Conservation (phyloP, 2,329 filamentous ascomycete species). For the Keithomyces neogunnii region DNA sequence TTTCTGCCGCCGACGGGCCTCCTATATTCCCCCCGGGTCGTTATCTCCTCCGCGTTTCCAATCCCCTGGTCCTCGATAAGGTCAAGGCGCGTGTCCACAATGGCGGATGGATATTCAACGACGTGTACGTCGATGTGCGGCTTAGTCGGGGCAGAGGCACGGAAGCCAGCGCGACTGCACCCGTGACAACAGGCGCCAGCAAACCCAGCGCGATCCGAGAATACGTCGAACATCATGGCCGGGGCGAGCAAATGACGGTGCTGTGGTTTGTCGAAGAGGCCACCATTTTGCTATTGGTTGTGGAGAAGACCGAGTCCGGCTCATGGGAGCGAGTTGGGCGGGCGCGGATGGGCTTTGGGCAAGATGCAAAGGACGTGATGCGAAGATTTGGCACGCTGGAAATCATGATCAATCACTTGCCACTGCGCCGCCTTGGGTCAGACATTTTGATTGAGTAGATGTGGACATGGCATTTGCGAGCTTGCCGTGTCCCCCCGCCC, state of each 20-base stretch:
- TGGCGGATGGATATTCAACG: conserved; percentile 26
- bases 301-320: conserved; percentile 16
- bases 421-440: conserved; percentile 22
- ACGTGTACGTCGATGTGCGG: conserved; percentile 23
- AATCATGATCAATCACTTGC: conserved; percentile 22
- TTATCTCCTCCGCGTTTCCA: conserved; percentile 22
- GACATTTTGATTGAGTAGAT: conserved; percentile 24
- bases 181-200: not conserved
- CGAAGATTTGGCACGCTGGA: conserved; percentile 21
- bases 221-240: conserved; percentile 24
- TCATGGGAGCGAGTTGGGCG: conserved; percentile 25
- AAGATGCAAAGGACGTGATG: conserved; percentile 23
- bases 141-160: conserved; percentile 19
- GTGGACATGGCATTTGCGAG: too few species aligned
- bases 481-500: too few species aligned
- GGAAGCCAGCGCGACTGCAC: not conserved
- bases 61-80: conserved; percentile 23
- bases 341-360: conserved; percentile 25
- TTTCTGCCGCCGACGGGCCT: conserved; percentile 11
- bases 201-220: conserved; percentile 18
- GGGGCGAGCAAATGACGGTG: conserved; percentile 26
- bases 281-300: conserved; percentile 23
- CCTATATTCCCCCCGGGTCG: conserved; percentile 17
- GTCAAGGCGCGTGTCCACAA: conserved; percentile 24
- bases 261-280: conserved; percentile 28